These are phyloP conservation scores for Eucalyptus tenuipes DNA, from an alignment of 345 rosid species.

Conservation along the genomic window DNA sequence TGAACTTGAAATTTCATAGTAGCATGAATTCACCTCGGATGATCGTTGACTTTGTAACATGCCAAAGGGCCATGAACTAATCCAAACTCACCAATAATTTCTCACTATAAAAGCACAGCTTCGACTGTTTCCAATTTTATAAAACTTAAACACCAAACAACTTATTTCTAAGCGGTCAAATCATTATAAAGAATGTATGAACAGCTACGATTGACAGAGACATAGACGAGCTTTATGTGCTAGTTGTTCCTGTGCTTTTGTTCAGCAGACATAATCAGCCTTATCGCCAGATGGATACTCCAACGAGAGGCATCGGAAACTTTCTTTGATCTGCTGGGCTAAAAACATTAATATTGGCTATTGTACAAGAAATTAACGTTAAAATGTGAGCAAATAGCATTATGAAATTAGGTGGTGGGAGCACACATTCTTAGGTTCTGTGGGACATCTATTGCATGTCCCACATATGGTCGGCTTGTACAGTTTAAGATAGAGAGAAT, in stretches of 20 bases:
- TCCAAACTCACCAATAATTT: not conserved
- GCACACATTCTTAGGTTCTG: not conserved
- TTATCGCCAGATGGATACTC: not conserved
- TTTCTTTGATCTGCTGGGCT: not conserved
- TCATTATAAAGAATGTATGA: not conserved
- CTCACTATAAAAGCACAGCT: not conserved
- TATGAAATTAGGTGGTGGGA: not conserved
- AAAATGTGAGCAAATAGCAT: not conserved
- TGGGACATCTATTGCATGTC: not conserved
- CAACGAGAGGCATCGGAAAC: not conserved
- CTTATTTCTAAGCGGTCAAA: not conserved
- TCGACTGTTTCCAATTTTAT: not conserved
- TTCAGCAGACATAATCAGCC: not conserved
- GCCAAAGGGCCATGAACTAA: not conserved
- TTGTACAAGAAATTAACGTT: not conserved
- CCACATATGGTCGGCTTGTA: not conserved
- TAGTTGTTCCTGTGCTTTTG: not conserved
- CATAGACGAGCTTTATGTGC: not conserved
- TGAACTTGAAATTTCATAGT: rapidly evolving
- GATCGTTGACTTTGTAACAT: not conserved
- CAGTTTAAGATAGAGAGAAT: not conserved
- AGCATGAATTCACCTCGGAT: rapidly evolving
- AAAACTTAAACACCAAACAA: not conserved
- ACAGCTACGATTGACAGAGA: not conserved
- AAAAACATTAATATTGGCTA: not conserved